These are phyloP conservation scores for Wolfiporia cocos DNA, from an alignment of 1,284 basidiomycete species.

Conservation along the genomic window DNA sequence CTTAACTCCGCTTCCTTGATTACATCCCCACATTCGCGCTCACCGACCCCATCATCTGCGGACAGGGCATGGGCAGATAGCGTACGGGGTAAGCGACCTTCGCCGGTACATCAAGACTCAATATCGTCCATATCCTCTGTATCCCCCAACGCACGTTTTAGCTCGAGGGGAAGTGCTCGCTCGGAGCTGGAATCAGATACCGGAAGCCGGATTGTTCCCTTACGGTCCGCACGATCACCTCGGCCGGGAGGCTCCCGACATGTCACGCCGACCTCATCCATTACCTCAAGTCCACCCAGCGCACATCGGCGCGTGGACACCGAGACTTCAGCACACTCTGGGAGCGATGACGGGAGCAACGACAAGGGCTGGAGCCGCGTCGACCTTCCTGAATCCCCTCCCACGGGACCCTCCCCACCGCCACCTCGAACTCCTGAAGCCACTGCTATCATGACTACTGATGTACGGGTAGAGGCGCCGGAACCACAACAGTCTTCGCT, in stretches of 20 bases:
- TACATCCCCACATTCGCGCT: constrained; percentile 30
- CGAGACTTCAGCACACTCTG: constrained; percentile 14
- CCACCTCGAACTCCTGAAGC: constrained; percentile 35
- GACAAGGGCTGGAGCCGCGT: constrained; percentile 28
- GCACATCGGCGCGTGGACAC: constrained; percentile 15
- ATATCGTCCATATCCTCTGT: constrained; percentile 59
- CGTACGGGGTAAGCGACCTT: constrained; percentile 32
- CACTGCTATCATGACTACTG: constrained; percentile 12
- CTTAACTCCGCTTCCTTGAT: constrained; percentile 43
- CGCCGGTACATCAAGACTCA: constrained; percentile 40
- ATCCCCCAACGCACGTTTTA: too few relatives aligned
- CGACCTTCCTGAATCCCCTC: constrained; percentile 34
- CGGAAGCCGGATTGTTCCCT: constrained; percentile 48
- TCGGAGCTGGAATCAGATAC: constrained; percentile 53
- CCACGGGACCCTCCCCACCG: constrained; percentile 35
- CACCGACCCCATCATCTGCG: constrained; percentile 29
- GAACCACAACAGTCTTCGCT: constrained; percentile 31
- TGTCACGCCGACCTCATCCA: constrained; percentile 20
- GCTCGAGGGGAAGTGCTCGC: constrained; percentile 28
- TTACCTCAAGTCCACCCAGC: constrained; percentile 20
- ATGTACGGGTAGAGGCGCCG: constrained; percentile 22
- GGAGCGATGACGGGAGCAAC: constrained; percentile 12
- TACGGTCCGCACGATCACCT: constrained; percentile 65
- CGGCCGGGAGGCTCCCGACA: constrained; percentile 51
- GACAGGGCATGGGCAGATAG: constrained; percentile 44